Conservation (phyloP, 768 basidiomycete species). For the Termitomyces sp. region DNA sequence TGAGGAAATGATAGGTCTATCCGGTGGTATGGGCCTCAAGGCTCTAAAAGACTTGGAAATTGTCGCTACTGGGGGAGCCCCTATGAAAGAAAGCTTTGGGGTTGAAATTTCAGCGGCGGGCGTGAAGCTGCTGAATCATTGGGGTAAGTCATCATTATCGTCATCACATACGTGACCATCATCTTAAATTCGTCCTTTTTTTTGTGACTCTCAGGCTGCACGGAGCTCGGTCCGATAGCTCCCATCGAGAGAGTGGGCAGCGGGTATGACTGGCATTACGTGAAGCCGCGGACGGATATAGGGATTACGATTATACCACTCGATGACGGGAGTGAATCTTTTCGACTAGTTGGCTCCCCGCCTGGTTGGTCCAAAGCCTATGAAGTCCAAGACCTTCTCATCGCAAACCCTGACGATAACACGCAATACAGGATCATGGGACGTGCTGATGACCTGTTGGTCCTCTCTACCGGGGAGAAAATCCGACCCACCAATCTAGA, state of each 20-base stretch:
- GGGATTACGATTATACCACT: conserved; percentile 22
- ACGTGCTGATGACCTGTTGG: conserved; percentile 34
- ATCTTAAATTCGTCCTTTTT: not conserved
- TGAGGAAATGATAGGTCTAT: conserved; percentile 26
- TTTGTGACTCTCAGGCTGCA: conserved; percentile 20
- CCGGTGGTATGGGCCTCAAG: conserved; percentile 20
- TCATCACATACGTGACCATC: not conserved
- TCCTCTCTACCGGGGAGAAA: conserved; percentile 39
- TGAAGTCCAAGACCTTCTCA: conserved; percentile 33
- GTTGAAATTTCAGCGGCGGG: conserved; percentile 22
- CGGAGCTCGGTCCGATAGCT: conserved; percentile 32
- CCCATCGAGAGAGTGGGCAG: conserved; percentile 23
- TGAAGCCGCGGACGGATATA: conserved; percentile 28
- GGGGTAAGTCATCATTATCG: conserved; percentile 22
- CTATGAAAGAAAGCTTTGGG: conserved; percentile 31
- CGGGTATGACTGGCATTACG: conserved; percentile 32
- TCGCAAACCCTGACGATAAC: conserved; percentile 22
- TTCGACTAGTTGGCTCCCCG: conserved; percentile 23
- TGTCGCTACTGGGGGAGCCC: conserved; percentile 32
- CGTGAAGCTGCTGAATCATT: conserved; percentile 33
- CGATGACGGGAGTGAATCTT: conserved; percentile 19
- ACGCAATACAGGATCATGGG: conserved; percentile 30
- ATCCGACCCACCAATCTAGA: conserved; percentile 29
- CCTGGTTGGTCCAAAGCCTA: conserved; percentile 28
- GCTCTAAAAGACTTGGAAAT: conserved; percentile 25